These are phyloP conservation scores for Aegilops longissima DNA, from an alignment of 176 grass and related monocot species.

Conservation along the genomic window DNA sequence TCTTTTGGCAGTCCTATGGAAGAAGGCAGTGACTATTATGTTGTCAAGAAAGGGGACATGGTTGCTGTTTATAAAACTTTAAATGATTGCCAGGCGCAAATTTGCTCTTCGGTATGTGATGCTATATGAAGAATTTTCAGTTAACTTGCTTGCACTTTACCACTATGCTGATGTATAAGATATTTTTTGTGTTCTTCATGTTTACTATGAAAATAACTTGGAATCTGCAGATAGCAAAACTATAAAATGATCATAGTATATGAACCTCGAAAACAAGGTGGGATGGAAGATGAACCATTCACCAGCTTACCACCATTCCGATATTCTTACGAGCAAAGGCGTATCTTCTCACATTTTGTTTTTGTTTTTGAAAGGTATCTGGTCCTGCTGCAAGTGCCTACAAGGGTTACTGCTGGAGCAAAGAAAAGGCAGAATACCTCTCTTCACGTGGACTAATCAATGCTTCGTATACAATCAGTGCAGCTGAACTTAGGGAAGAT, in stretches of 20 bases:
- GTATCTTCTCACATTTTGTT: conserved; percentile 21
- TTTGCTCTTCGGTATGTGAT: conserved; percentile 49
- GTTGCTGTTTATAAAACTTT: conserved; percentile 42
- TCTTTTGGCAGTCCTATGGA: conserved; percentile 43
- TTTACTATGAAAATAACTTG: background rate
- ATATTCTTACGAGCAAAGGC: background rate
- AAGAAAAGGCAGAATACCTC: conserved; percentile 70
- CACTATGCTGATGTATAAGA: background rate
- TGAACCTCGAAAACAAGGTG: background rate
- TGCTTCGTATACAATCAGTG: conserved; percentile 61
- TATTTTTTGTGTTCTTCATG: background rate
- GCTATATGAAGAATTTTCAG: background rate
- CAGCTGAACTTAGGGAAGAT: conserved; percentile 60
- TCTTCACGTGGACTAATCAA: conserved; percentile 54
- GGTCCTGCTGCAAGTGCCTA: conserved; percentile 80
- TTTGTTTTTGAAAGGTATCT: conserved; percentile 58
- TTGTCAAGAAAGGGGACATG: conserved; percentile 48
- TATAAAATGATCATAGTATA: background rate
- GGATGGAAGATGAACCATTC: background rate
- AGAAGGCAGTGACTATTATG: conserved; percentile 50
- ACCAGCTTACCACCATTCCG: background rate
- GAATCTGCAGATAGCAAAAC: background rate
- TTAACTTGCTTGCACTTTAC: background rate
- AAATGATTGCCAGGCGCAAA: conserved; percentile 54
- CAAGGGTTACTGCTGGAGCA: conserved; percentile 65